Conservation (phyloP, 495 filamentous ascomycete genomes). For the Penicillium desertorum region DNA sequence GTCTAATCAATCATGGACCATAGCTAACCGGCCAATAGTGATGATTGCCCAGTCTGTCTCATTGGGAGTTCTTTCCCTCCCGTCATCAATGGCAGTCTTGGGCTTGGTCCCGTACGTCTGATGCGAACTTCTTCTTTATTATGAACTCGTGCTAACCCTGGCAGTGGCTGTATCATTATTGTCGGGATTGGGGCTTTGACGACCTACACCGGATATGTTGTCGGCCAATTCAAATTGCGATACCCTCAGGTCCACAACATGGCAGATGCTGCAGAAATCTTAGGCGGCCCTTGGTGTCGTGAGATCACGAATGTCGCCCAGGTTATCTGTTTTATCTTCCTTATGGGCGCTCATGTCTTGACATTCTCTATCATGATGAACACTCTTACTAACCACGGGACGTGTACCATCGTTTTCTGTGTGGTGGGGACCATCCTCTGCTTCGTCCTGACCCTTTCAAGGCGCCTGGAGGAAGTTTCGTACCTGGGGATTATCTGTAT, state of each 20-base stretch:
- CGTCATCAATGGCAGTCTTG: slow-evolving; percentile 57
- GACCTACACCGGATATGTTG: slow-evolving; percentile 26
- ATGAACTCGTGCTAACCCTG: not conserved
- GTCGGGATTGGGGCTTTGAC: not conserved
- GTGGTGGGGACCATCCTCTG: slow-evolving; percentile 25
- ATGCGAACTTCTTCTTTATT: not conserved
- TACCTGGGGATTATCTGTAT: slow-evolving; percentile 1
- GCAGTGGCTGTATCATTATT: slow-evolving; percentile 4
- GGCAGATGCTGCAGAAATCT: slow-evolving; percentile 67
- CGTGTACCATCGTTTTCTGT: slow-evolving; percentile 68
- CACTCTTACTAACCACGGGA: slow-evolving; percentile 59
- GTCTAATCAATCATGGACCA: not conserved
- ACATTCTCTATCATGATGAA: slow-evolving; percentile 73
- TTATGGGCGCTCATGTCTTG: slow-evolving; percentile 71
- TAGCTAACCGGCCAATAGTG: slow-evolving; percentile 25
- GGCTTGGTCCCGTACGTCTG: slow-evolving; percentile 51
- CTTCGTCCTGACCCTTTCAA: slow-evolving; percentile 12
- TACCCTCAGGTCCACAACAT: slow-evolving; percentile 40
- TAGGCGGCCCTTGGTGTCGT: slow-evolving; percentile 62
- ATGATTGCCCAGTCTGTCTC: slow-evolving; percentile 66
- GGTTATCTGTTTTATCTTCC: slow-evolving; percentile 63
- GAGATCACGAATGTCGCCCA: slow-evolving; percentile 60
- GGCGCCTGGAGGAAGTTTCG: slow-evolving; percentile 6
- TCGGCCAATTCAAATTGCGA: slow-evolving; percentile 27
- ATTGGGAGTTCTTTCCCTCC: slow-evolving; percentile 60